Percentiles rank a stretch among this genome's conserved stretches.
phyloP scores from a whole-genome alignment of 1,139 yeast genomes.

The Yamadazyma diospyri region DNA sequence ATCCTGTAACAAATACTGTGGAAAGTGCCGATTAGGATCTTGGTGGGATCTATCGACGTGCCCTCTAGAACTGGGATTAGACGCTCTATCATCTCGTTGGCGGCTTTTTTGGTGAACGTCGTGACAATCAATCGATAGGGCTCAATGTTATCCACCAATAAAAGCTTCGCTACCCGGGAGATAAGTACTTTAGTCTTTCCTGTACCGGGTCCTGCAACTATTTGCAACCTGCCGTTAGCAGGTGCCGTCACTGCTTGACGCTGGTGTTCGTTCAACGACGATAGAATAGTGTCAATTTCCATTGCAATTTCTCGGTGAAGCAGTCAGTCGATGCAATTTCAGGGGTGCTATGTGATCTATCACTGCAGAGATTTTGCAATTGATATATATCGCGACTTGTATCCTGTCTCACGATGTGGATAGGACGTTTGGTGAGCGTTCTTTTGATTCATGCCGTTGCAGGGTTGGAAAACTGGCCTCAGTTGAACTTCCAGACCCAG shows the following conservation, averaged over 20 bases:
- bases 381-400: neutral
- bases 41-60: conserved; percentile 32
- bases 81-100: conserved; percentile 74
- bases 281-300: conserved; percentile 1
- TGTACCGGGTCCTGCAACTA: conserved; percentile 91
- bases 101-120: conserved; percentile 89
- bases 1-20: conserved; percentile 73
- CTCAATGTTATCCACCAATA: conserved; percentile 45
- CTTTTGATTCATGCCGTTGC: neutral
- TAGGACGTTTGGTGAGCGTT: conserved; percentile 1
- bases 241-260: conserved; percentile 58
- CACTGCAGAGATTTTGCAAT: no score
- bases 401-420: neutral
- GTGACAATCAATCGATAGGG: conserved; percentile 74
- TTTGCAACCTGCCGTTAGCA: conserved; percentile 54
- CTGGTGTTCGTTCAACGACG: conserved; percentile 49
- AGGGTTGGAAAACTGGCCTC: conserved; percentile 19
- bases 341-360: no score
- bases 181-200: conserved; percentile 83
- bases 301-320: neutral
- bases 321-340: no score
- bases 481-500: conserved; percentile 10
- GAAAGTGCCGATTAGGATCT: conserved; percentile 75
- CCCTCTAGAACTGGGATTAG: conserved; percentile 38
- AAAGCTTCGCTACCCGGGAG: conserved; percentile 69